Conservation (phyloP, 2,329 filamentous ascomycete genomes). For the Diaporthe humulicola region DNA sequence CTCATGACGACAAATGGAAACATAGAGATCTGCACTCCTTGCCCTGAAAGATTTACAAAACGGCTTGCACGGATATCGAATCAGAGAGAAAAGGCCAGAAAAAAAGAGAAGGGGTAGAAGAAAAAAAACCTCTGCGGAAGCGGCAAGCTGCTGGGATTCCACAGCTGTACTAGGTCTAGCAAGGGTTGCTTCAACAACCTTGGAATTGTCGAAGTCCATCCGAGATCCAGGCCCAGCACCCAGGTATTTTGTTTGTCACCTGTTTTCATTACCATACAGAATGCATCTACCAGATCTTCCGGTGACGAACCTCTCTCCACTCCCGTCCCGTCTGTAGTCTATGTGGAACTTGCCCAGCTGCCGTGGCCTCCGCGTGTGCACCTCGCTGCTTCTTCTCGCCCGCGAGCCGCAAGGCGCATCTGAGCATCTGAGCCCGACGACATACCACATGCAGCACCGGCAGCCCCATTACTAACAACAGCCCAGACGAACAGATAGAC, state of each 20-base stretch:
- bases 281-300: slow-evolving; percentile 21
- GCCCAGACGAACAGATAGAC: not conserved
- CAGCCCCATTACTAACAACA: not conserved
- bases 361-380: slow-evolving; percentile 7
- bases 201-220: slow-evolving; percentile 12
- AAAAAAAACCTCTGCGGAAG: not conserved
- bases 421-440: slow-evolving; percentile 11
- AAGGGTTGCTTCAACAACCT: slow-evolving; percentile 28
- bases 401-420: slow-evolving; percentile 12
- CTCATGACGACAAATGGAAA: slow-evolving; percentile 1
- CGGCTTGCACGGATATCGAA: not conserved
- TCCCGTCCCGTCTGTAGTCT: slow-evolving; percentile 11
- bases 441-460: not conserved
- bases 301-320: slow-evolving; percentile 23
- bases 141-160: slow-evolving; percentile 8
- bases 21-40: slow-evolving; percentile 1
- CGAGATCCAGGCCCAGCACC: slow-evolving; percentile 22
- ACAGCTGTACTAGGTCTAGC: slow-evolving; percentile 5
- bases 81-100: not conserved
- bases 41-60: not conserved
- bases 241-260: slow-evolving; percentile 4
- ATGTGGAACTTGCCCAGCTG: slow-evolving; percentile 5
- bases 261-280: slow-evolving; percentile 17
- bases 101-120: not conserved
- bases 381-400: slow-evolving; percentile 2